These are phyloP conservation scores for Alternaria atra DNA, from an alignment of 2,329 filamentous ascomycete genomes.

Conservation along the genomic window DNA sequence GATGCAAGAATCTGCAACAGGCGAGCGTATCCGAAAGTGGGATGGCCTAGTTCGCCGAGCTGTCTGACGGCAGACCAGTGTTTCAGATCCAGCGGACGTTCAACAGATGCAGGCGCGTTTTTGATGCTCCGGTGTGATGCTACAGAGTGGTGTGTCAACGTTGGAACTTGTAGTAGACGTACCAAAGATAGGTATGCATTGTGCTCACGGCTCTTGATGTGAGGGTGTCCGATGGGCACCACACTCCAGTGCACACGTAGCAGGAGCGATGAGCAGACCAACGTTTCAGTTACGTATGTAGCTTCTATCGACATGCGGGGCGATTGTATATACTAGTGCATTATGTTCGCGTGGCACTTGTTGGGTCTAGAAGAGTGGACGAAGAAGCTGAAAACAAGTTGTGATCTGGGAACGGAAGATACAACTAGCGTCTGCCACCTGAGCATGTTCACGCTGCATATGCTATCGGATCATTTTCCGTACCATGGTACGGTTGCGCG, in stretches of 20 bases:
- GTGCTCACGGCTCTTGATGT: background rate
- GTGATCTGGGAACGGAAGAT: background rate
- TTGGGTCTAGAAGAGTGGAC: background rate
- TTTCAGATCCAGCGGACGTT: conserved; percentile 21
- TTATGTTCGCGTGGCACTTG: background rate
- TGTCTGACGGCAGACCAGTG: conserved; percentile 18
- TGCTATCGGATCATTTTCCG: background rate
- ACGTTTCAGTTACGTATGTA: conserved; percentile 1
- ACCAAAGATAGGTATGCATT: conserved; percentile 4
- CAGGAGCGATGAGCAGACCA: background rate
- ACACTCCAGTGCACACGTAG: background rate
- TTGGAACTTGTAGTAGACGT: conserved; percentile 1
- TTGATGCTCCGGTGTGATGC: conserved; percentile 13
- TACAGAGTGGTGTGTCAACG: background rate
- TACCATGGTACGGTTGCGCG: conserved; percentile 1
- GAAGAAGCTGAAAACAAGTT: background rate
- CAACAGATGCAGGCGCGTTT: conserved; percentile 12
- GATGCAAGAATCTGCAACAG: conserved; percentile 24
- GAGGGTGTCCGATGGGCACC: background rate
- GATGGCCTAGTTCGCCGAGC: conserved; percentile 16
- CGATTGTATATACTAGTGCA: background rate
- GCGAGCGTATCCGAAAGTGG: conserved; percentile 16
- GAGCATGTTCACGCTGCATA: background rate
- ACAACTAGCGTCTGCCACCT: conserved; percentile 1
- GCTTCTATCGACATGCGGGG: background rate